These are phyloP conservation scores for Aegilops longissima DNA, from an alignment of 176 grass and related monocot species.

Conservation along the genomic window DNA sequence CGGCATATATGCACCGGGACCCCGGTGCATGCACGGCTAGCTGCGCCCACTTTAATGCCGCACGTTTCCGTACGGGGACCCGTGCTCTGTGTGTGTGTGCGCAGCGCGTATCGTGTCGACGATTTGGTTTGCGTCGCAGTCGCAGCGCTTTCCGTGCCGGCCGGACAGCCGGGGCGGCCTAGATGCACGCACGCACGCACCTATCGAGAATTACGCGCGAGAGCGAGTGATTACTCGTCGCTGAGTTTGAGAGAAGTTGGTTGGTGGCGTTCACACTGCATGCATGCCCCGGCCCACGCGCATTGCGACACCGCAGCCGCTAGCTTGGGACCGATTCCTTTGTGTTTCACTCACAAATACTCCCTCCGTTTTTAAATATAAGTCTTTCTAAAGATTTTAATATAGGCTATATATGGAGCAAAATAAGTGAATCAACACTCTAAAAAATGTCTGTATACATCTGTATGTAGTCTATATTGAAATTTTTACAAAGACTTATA, in stretches of 20 bases:
- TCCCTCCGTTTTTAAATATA: too few species aligned
- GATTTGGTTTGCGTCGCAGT: background rate
- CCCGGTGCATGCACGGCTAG: background rate
- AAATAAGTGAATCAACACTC: too few species aligned
- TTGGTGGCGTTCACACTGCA: background rate
- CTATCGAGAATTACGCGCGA: constrained; percentile 31
- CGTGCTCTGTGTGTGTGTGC: background rate
- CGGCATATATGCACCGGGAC: background rate
- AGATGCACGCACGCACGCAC: constrained; percentile 17
- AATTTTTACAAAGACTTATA: too few species aligned
- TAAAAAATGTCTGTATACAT: too few species aligned
- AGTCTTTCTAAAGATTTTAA: too few species aligned
- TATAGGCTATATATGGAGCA: too few species aligned
- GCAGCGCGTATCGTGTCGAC: constrained; percentile 1
- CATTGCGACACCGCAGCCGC: background rate
- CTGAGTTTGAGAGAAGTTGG: constrained; percentile 12
- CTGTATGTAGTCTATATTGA: too few species aligned
- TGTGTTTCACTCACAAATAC: background rate
- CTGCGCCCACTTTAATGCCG: background rate
- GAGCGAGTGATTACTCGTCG: background rate
- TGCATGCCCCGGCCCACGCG: background rate
- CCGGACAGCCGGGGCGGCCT: background rate
- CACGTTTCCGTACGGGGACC: background rate
- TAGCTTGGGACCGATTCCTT: background rate
- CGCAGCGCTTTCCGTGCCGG: constrained; percentile 32